These are phyloP conservation scores for Boletus eberwhitei DNA, from an alignment of 768 basidiomycete genomes.

Conservation along the genomic window DNA sequence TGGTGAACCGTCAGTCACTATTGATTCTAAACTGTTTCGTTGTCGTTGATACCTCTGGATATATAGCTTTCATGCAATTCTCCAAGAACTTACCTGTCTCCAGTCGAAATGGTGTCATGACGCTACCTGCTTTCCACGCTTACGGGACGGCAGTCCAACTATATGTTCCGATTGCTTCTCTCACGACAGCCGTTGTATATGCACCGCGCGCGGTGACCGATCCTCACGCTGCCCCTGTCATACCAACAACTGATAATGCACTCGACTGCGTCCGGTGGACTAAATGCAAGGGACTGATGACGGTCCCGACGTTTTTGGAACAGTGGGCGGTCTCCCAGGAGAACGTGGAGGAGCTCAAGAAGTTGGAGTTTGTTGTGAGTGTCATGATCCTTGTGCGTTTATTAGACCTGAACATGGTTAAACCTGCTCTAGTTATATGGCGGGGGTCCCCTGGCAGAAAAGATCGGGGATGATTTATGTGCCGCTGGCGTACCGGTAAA, in stretches of 20 bases:
- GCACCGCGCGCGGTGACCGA: constrained; percentile 25
- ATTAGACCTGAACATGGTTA: not conserved
- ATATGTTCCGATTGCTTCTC: constrained; percentile 26
- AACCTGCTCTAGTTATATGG: constrained; percentile 1
- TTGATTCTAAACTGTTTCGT: not conserved
- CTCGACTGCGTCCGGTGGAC: constrained; percentile 13
- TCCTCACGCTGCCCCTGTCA: constrained; percentile 8
- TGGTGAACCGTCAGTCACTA: constrained; percentile 28
- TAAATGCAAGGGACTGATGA: constrained; percentile 6
- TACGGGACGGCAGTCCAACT: constrained; percentile 33
- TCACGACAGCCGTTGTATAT: constrained; percentile 29
- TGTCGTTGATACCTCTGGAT: not conserved
- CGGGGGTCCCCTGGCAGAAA: constrained; percentile 15
- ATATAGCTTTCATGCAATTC: not conserved
- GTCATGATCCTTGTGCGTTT: not conserved
- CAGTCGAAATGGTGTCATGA: constrained; percentile 27
- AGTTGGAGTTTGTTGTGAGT: constrained; percentile 19
- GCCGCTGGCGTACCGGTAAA: constrained; percentile 16
- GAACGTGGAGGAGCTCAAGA: constrained; percentile 17
- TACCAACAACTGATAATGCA: constrained; percentile 22
- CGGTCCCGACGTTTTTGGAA: constrained; percentile 21
- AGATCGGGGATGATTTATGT: constrained; percentile 13
- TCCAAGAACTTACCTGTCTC: not conserved
- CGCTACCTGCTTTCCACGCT: constrained; percentile 40
- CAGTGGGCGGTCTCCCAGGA: constrained; percentile 9